Evolutionary conservation across 2,329 filamentous ascomycete species (phyloP), one percentile per base, ranked within the genome.

Genomic region (Neurospora sp.): DNA sequence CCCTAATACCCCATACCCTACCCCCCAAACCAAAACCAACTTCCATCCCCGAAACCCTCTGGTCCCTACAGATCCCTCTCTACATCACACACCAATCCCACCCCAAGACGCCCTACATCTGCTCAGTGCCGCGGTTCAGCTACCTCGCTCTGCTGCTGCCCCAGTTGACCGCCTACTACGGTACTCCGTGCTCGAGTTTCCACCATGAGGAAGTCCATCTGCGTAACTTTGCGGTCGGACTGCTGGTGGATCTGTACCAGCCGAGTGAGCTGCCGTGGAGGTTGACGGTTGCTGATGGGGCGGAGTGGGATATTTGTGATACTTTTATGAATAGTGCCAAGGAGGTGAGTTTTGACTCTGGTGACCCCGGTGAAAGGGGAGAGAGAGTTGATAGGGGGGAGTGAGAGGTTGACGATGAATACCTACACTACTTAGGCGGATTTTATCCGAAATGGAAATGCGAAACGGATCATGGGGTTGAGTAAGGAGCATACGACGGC

Each of bases 401-500:
- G 33, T 36, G 33, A 36, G 33, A 36, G 33, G 33, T 36, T 36
- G 5, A 36, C 33, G 33, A 36, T 36, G 33, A 36, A 36, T 36
- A 36, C 33, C 33, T 36, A 36, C 6, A 28, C 28, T 28, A 28
- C 28, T 36, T 36, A 36, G 84, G 93, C 94, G 38, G 93, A 97
- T 80, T 97, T 93, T 74, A 83, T 97, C 67, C 88, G 94, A 68
- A 95, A 96, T 74, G 93, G 93, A 65, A 96, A 91, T 69, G 93
- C 92, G 17, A 93, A 95, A 78, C 90, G 91, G 71, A 94, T 97
- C 76, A 97, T 97, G 92, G 90, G 89, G 69, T 83, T 97, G 76
- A 93, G 91, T 71, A 94, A 93, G 78, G 89, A 92, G 66, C 89
- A 97, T 78, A 96, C 92, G 15, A 92, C 89, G 8, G 87, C 90